A percentile compares a stretch with the other conserved stretches of the same genome.
These are phyloP conservation scores for Ustilago xerochloae DNA, from an alignment of 1,284 basidiomycete species.

Conservation along the genomic window DNA sequence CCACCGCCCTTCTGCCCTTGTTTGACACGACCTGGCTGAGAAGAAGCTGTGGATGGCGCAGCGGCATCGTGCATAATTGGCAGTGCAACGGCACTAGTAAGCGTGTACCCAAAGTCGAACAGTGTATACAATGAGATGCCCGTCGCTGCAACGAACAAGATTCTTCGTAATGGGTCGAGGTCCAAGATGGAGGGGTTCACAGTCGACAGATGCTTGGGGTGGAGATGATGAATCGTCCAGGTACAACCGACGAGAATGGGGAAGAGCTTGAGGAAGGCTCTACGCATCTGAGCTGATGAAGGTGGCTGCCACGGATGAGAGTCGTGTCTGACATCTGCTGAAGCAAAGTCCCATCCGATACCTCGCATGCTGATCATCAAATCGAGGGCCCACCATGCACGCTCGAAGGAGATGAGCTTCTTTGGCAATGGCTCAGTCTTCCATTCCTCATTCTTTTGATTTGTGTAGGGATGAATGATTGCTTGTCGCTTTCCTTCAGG, in stretches of 20 bases:
- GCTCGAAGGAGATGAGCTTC: constrained; percentile 29
- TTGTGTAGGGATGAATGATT: constrained; percentile 30
- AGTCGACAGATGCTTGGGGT: constrained; percentile 24
- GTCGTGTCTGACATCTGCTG: constrained; percentile 51
- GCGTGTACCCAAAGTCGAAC: constrained; percentile 54
- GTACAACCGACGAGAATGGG: constrained; percentile 39
- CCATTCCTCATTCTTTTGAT: constrained; percentile 32
- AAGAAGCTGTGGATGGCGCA: background rate
- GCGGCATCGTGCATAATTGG: constrained; percentile 40
- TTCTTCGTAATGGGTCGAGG: constrained; percentile 22
- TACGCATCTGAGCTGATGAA: constrained; percentile 32
- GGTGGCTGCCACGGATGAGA: constrained; percentile 54
- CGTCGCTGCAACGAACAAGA: constrained; percentile 44
- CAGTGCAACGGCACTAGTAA: constrained; percentile 44
- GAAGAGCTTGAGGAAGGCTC: constrained; percentile 41
- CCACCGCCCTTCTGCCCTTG: background rate
- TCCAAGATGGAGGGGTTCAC: constrained; percentile 40
- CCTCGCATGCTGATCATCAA: constrained; percentile 58
- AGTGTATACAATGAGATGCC: constrained; percentile 52
- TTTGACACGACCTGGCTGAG: background rate
- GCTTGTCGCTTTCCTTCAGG: constrained; percentile 8
- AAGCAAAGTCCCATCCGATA: constrained; percentile 55
- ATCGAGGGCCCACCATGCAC: constrained; percentile 53
- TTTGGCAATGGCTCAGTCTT: constrained; percentile 42
- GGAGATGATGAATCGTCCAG: constrained; percentile 32